phyloP scores from a whole-genome alignment of 352 stramenopile species.

The Pythium brachiatum region DNA sequence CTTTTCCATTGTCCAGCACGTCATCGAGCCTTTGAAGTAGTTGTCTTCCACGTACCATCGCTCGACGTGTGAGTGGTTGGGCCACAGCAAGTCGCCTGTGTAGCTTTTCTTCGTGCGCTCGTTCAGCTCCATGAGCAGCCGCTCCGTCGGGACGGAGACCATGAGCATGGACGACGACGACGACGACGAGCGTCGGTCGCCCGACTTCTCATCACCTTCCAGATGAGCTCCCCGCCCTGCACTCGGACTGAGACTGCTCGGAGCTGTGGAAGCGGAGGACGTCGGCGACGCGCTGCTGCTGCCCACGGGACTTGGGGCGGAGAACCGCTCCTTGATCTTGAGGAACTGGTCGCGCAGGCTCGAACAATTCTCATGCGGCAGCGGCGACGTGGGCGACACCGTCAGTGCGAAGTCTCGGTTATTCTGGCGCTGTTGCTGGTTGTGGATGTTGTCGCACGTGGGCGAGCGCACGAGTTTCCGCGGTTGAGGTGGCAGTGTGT shows the following conservation, averaged over 20 bases:
- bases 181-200: slow-evolving; percentile 9
- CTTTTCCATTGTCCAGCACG: slow-evolving; percentile 72
- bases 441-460: slow-evolving; percentile 23
- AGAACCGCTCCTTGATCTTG: slow-evolving; percentile 79
- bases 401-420: slow-evolving; percentile 58
- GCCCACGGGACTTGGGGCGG: slow-evolving; percentile 31
- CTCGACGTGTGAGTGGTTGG: slow-evolving; percentile 49
- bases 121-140: slow-evolving; percentile 29
- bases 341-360: slow-evolving; percentile 79
- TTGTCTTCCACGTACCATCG: slow-evolving; percentile 74
- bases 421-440: slow-evolving; percentile 34
- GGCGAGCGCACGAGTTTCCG: slow-evolving; percentile 31
- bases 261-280: not conserved
- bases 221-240: not conserved
- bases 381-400: slow-evolving; percentile 34
- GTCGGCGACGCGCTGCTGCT: slow-evolving; percentile 7
- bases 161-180: not conserved
- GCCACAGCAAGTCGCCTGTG: slow-evolving; percentile 32
- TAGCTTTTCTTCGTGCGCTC: slow-evolving; percentile 26
- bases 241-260: slow-evolving; percentile 7
- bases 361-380: slow-evolving; percentile 64
- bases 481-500: not conserved
- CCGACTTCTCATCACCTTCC: not conserved
- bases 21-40: slow-evolving; percentile 70
- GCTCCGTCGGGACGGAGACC: slow-evolving; percentile 17